Conservation (phyloP, 2,329 filamentous ascomycete species). For the Aaosphaeria pasadenensis region DNA sequence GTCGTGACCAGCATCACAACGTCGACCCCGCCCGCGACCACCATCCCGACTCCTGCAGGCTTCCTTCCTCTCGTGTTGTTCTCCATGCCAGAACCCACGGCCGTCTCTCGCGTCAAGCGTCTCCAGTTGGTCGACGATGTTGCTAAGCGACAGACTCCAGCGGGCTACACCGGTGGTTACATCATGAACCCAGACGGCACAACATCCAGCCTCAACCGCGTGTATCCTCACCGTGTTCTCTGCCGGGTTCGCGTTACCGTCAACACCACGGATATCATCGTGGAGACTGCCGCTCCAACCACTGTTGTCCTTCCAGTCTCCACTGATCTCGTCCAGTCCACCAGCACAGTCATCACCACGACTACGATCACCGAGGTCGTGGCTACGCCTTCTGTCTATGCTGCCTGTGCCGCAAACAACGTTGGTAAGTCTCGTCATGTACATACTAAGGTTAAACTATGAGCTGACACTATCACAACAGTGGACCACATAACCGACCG, state of each 20-base stretch:
- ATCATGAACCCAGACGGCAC: constrained; percentile 11
- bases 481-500: constrained; percentile 16
- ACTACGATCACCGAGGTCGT: constrained; percentile 9
- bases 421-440: constrained; percentile 15
- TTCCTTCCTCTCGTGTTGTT: constrained; percentile 13
- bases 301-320: constrained; percentile 7
- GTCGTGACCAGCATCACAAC: constrained; percentile 11
- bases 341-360: constrained; percentile 14
- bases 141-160: constrained; percentile 10
- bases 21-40: constrained; percentile 8
- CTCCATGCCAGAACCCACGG: constrained; percentile 3
- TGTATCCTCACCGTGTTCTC: constrained; percentile 11
- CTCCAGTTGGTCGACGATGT: constrained; percentile 4
- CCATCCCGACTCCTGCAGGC: constrained; percentile 11
- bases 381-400: constrained; percentile 15
- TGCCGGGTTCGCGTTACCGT: constrained; percentile 10
- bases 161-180: constrained; percentile 14
- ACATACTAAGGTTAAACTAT: neutral
- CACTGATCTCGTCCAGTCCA: constrained; percentile 9
- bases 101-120: constrained; percentile 18
- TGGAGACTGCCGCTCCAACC: constrained; percentile 11
- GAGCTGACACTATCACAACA: constrained; percentile 1
- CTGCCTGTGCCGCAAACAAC: constrained; percentile 21
- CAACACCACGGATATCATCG: constrained; percentile 9
- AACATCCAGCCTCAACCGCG: constrained; percentile 7